These are phyloP conservation scores for Alloteropsis angusta DNA, from an alignment of 202 grass and related monocot genomes.

Conservation along the genomic window DNA sequence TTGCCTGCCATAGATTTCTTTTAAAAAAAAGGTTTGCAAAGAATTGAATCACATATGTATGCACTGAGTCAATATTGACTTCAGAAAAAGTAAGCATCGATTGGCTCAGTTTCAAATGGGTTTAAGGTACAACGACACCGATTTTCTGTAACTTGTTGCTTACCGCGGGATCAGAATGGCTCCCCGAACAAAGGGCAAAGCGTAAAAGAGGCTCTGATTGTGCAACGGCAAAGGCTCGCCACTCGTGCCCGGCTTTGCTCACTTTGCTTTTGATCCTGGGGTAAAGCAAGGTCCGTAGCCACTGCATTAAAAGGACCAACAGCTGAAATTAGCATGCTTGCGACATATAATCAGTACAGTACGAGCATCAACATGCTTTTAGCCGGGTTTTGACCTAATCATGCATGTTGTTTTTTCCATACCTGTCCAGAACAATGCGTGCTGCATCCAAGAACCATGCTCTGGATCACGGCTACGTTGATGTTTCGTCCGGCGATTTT, in stretches of 20 bases:
- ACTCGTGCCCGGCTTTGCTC: conserved; percentile 60
- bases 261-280: conserved; percentile 86
- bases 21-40: conserved; percentile 30
- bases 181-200: conserved; percentile 95
- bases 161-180: conserved; percentile 99
- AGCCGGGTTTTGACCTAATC: conserved; percentile 28
- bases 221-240: conserved; percentile 74
- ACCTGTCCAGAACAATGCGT: conserved; percentile 80
- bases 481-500: conserved; percentile 60
- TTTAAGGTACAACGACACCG: not conserved
- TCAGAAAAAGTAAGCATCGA: not conserved
- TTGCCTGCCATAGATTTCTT: too few relatives aligned
- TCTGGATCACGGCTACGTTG: conserved; percentile 70
- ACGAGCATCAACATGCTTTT: conserved; percentile 12
- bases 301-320: conserved; percentile 58
- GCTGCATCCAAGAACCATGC: conserved; percentile 76
- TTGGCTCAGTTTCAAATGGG: not conserved
- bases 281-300: conserved; percentile 82
- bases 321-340: conserved; percentile 25
- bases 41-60: not conserved
- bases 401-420: conserved; percentile 23
- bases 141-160: conserved; percentile 7
- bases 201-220: conserved; percentile 82
- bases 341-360: conserved; percentile 30
- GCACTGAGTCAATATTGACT: conserved; percentile 20